Base-by-base conservation (phyloP, 768 basidiomycete genomes). In the Lactarius sanguifluus region DNA sequence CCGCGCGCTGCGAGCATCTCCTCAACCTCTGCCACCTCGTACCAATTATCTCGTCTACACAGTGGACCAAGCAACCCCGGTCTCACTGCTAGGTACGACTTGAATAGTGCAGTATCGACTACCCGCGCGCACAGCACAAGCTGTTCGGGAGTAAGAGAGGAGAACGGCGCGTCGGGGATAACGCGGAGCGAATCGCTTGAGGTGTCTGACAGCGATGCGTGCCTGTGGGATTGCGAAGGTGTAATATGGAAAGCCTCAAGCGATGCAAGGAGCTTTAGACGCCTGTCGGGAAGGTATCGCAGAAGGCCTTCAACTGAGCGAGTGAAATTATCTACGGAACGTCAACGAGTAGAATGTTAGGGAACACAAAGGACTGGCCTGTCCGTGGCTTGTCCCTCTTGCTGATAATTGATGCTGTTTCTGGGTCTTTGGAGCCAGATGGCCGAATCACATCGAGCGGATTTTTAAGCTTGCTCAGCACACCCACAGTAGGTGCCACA, bases 1-100 rank as follows among this genome's bases (percentile, higher is more conserved):
- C 90, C 88, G 41, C 90, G 84, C 34, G 84, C 85, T 64, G 86
- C 83, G 61, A 99, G 77, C 66, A 94, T 85, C 73, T 91, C 94
- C 75, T 99, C 95, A 1, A 96, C 92, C 72, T 96, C 92, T 5
- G 86, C 87, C 1, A 98, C 95, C 73, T 98, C 97, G 76, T 96
- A 98, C 94, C 95, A 99, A 76, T 97, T 98, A 2, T 92, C 85
- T 30, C 96, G 80, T 52, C 96, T 84, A 76, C 96, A 98, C 59
- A 98, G 76, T 36, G 92, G 86, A 0, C 92, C 94, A 12, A 98
- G 79, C 64, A 99, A 78, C 15, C 82, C 84, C 0, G 96, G 94
- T 54, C 90, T 81, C 50, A 90, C 88, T 25, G 92, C 82, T 25
- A 98, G 78, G 75, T 96, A 97, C 3, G 90, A 88, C 77, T 97